Evolutionary conservation across 73 alveolate species (phyloP).

Genomic region (Strombidium stylifer): DNA sequence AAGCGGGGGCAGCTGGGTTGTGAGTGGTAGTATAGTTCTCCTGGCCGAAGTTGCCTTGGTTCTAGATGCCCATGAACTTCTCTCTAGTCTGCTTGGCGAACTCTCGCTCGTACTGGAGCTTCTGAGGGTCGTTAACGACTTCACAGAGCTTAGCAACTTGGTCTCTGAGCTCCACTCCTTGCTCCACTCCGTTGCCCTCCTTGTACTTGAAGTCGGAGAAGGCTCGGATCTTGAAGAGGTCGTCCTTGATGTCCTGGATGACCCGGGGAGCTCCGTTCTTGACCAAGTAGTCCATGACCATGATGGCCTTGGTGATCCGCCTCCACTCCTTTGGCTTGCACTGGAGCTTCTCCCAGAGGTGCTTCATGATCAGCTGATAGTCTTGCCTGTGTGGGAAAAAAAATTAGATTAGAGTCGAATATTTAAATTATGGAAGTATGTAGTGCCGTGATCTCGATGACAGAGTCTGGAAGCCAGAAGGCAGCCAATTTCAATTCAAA

Average conservation of each 20-base stretch:
- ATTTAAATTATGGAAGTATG: no score
- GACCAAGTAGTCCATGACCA: conserved; percentile 50
- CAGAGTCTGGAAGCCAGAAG: no score
- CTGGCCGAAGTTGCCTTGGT: not conserved
- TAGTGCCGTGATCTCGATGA: no score
- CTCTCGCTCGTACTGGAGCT: conserved; percentile 60
- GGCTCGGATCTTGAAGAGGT: conserved; percentile 45
- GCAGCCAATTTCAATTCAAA: no score
- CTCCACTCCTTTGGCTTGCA: conserved; percentile 73
- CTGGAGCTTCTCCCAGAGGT: conserved; percentile 45
- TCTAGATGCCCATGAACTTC: conserved; percentile 51
- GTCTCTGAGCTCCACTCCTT: conserved; percentile 49
- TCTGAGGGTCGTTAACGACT: conserved; percentile 42
- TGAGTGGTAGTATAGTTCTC: conserved; percentile 4
- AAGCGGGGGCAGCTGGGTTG: conserved; percentile 30
- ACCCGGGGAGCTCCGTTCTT: conserved; percentile 65
- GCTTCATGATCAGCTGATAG: conserved; percentile 57
- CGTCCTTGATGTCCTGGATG: conserved; percentile 53
- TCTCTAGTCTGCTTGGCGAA: conserved; percentile 61
- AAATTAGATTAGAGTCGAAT: not conserved
- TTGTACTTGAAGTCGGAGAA: conserved; percentile 53
- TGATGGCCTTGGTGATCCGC: conserved; percentile 56
- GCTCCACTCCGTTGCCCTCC: conserved; percentile 45
- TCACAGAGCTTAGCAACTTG: conserved; percentile 41
- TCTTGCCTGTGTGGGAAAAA: conserved; percentile 27